These are phyloP conservation scores for Pseudogymnoascus sp. DNA, from an alignment of 2,329 filamentous ascomycete species.

Conservation along the genomic window DNA sequence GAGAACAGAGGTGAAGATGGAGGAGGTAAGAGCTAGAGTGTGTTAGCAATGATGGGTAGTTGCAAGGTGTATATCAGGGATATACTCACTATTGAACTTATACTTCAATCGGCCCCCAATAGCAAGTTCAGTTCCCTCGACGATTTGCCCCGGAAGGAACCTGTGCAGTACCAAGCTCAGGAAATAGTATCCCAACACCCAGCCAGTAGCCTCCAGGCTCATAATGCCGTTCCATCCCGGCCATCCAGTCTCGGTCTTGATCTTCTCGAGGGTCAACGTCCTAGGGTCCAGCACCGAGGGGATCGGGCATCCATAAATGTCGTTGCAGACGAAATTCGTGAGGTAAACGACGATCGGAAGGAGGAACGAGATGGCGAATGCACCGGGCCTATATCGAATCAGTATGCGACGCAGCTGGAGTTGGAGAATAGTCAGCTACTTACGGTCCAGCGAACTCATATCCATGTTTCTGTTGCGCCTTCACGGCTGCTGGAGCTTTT, in stretches of 20 bases:
- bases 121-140: conserved; percentile 62
- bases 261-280: conserved; percentile 60
- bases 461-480: conserved; percentile 23
- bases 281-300: conserved; percentile 70
- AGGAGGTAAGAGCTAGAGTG: conserved; percentile 63
- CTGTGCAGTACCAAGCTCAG: conserved; percentile 69
- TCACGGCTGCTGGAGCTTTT: conserved; percentile 16
- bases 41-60: conserved; percentile 18
- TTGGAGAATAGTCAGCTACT: conserved; percentile 6
- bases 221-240: conserved; percentile 65
- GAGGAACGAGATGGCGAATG: conserved; percentile 68
- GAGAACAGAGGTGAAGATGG: conserved; percentile 62
- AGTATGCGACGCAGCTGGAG: conserved; percentile 9
- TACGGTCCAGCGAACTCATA: conserved; percentile 32
- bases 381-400: conserved; percentile 56
- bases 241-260: conserved; percentile 81
- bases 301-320: conserved; percentile 82
- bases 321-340: conserved; percentile 83
- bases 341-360: conserved; percentile 73
- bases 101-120: conserved; percentile 73
- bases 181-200: conserved; percentile 69
- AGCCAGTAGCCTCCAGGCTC: conserved; percentile 62
- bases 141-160: conserved; percentile 66
- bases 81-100: conserved; percentile 62
- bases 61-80: background rate